Base-by-base conservation (phyloP, 2,329 filamentous ascomycete species). In the Arthrobotrys sinensis region DNA sequence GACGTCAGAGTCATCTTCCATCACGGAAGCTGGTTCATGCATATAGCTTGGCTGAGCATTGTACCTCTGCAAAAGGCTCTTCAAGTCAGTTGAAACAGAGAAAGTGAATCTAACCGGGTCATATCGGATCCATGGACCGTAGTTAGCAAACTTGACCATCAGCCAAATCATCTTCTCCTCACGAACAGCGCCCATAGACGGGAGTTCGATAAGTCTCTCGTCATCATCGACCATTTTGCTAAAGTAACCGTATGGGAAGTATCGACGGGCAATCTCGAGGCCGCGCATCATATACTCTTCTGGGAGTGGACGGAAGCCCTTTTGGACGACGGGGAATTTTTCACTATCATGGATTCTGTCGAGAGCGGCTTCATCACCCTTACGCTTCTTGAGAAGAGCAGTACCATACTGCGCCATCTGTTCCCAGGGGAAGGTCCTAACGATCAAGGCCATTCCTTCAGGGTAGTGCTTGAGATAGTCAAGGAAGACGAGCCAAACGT, bases 231-330 rank as follows among this genome's bases (percentile, higher is more conserved):
- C 87, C 0, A 76, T 65, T 21, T 50, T 60, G n/a, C 45, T 67
- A n/a, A 76, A 78, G 21, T 78, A 72, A 1, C 66, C 68, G 12
- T 62, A 70, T 0, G 90, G 90, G 66, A 88, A 90, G 70, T 91
- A 91, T 10, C 86, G 85, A 1, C 89, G 86, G 0, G 87, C 85
- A 85, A 89, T 92, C 1, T 90, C 82, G 0, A 92, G 84, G 0
- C 91, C 91, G 0, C 90, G 86, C 69, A 93, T 87, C 0, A 88
- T 86, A 80, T 89, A 92, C 77, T 94, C 92, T 60, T 93, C 92
- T 0, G 91, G 90, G 0, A 93, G 82, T 0, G 91, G 91, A 0
- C 87, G 85, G 0, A 86, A 86, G 0, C 86, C 83, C 34, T 85
- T 85, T 1, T 85, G 85, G 1, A 85, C 84, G 0, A 84, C 82